Conservation (phyloP, 2,329 filamentous ascomycete species). For the Aureobasidium subglaciale region DNA sequence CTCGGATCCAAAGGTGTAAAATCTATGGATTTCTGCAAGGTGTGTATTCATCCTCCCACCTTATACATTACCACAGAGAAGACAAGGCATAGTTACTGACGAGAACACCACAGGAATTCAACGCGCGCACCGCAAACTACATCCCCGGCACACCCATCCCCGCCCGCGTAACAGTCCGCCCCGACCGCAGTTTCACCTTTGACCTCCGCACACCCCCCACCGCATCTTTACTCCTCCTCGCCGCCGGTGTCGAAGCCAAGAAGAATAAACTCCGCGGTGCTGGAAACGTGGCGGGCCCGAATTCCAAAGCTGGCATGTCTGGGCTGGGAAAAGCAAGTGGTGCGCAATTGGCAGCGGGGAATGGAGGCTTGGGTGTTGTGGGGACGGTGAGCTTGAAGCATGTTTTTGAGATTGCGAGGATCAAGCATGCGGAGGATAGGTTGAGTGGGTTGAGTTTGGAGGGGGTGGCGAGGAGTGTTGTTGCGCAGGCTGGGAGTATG, state of each 20-base stretch:
- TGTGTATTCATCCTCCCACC: conserved; percentile 31
- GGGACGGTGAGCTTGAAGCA: conserved; percentile 89
- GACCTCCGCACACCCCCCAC: conserved; percentile 92
- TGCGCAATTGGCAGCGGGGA: conserved; percentile 28
- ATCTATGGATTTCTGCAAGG: conserved; percentile 99
- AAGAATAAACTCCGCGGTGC: conserved; percentile 73
- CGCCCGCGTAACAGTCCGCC: conserved; percentile 81
- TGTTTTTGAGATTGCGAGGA: conserved; percentile 94
- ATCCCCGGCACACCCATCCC: conserved; percentile 77
- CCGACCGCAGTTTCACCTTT: conserved; percentile 89
- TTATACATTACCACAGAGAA: not conserved
- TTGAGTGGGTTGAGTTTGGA: conserved; percentile 69
- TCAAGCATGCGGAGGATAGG: conserved; percentile 59
- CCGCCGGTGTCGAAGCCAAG: conserved; percentile 67
- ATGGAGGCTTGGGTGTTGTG: conserved; percentile 68
- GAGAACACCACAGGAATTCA: conserved; percentile 70
- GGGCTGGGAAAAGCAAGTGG: conserved; percentile 31
- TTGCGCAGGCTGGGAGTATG: conserved; percentile 45
- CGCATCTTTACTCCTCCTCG: conserved; percentile 78
- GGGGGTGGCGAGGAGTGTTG: conserved; percentile 68
- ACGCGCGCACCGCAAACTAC: conserved; percentile 84
- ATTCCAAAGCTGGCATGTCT: conserved; percentile 30
- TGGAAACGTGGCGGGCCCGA: conserved; percentile 42
- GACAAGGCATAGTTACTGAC: conserved; percentile 40
- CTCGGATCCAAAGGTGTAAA: conserved; percentile 97